Evolutionary conservation across 2,329 filamentous ascomycete species (phyloP).

Genomic region (Nothophoma quercina): DNA sequence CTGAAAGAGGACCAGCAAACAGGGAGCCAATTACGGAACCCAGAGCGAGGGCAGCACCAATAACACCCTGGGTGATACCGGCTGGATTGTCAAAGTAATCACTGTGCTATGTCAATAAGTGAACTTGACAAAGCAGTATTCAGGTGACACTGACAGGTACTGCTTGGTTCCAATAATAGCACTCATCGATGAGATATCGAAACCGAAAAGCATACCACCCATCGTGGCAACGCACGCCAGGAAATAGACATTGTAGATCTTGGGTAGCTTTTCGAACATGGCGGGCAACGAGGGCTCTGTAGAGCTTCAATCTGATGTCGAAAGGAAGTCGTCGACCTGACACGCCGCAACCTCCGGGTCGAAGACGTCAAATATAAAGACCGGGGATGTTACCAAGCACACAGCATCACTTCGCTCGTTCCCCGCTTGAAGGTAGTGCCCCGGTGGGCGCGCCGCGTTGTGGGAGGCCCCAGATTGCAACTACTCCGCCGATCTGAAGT

Average conservation of each 20-base stretch:
- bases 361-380: constrained; percentile 1
- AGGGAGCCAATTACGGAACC: constrained; percentile 59
- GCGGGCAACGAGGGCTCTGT: constrained; percentile 12
- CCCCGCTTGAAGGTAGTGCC: constrained; percentile 2
- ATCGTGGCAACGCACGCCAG: constrained; percentile 61
- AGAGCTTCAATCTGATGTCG: constrained; percentile 7
- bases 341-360: not conserved
- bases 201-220: constrained; percentile 63
- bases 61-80: constrained; percentile 58
- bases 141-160: constrained; percentile 47
- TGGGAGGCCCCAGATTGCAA: not conserved
- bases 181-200: constrained; percentile 64
- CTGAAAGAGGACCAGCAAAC: constrained; percentile 60
- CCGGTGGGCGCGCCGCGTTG: constrained; percentile 1
- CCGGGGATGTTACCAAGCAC: not conserved
- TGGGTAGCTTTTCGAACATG: constrained; percentile 52
- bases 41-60: constrained; percentile 58
- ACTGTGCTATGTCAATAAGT: constrained; percentile 14
- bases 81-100: constrained; percentile 61
- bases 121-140: not conserved
- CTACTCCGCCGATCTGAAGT: constrained; percentile 5
- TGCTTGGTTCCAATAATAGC: constrained; percentile 61
- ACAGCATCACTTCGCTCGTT: constrained; percentile 3
- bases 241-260: constrained; percentile 64
- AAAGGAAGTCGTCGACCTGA: constrained; percentile 10